Conservation (phyloP, 2,329 filamentous ascomycete species). For the Ceratocystis cubensis region DNA sequence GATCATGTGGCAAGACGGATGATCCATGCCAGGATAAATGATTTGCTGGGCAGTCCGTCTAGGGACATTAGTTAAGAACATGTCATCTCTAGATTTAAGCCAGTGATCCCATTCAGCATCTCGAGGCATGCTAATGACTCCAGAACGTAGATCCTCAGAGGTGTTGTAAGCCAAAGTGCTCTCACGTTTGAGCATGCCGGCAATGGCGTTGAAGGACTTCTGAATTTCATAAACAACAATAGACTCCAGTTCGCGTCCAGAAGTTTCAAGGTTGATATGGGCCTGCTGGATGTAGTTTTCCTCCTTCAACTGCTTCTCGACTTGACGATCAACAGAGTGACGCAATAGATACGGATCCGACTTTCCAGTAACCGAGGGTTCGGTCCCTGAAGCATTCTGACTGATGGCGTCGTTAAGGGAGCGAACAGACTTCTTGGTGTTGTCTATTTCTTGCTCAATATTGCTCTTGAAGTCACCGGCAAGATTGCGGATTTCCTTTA, state of each 20-base stretch:
- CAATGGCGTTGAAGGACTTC: conserved; percentile 91
- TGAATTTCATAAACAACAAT: conserved; percentile 97
- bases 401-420: conserved; percentile 71
- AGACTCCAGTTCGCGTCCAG: conserved; percentile 84
- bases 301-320: conserved; percentile 88
- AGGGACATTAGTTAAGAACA: conserved; percentile 73
- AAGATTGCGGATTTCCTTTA: conserved; percentile 93
- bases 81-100: conserved; percentile 66
- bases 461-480: conserved; percentile 94
- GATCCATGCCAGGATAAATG: conserved; percentile 79
- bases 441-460: conserved; percentile 88
- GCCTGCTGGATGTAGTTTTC: conserved; percentile 97
- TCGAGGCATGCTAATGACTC: conserved; percentile 84
- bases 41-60: conserved; percentile 70
- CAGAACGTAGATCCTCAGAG: conserved; percentile 67
- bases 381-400: conserved; percentile 64
- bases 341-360: conserved; percentile 85
- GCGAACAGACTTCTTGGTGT: conserved; percentile 64
- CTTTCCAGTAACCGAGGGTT: conserved; percentile 59
- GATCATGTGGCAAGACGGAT: conserved; percentile 70
- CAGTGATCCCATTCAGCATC: conserved; percentile 72
- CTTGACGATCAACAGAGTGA: conserved; percentile 72
- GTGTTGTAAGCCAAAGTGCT: conserved; percentile 68
- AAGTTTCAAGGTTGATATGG: conserved; percentile 86
- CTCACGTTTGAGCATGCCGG: conserved; percentile 81